phyloP scores from a whole-genome alignment of 2,329 filamentous ascomycete genomes.

The Exophiala phaeomuriformis region DNA sequence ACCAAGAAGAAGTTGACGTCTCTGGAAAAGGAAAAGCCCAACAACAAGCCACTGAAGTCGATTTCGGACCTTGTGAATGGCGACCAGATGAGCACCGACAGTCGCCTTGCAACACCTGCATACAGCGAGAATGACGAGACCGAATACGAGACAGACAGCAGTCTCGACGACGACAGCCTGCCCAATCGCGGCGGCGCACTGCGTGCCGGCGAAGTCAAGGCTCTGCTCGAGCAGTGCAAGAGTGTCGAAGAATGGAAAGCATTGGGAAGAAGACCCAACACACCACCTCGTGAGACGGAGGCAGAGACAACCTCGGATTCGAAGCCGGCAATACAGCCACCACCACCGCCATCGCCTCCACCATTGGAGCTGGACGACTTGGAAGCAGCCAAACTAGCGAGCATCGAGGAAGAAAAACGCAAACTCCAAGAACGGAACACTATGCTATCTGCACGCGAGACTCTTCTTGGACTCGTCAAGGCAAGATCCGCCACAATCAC shows the following conservation, averaged over 20 bases:
- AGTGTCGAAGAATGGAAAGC: conserved; percentile 19
- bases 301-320: neutral
- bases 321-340: conserved; percentile 8
- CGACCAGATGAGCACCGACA: conserved; percentile 16
- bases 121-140: conserved; percentile 29
- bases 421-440: conserved; percentile 33
- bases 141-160: conserved; percentile 29
- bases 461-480: conserved; percentile 38
- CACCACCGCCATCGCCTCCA: no score
- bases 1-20: neutral
- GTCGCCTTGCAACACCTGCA: conserved; percentile 26
- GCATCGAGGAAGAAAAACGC: conserved; percentile 32
- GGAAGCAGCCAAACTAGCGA: conserved; percentile 34
- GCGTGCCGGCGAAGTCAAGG: conserved; percentile 25
- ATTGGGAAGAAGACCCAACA: conserved; percentile 26
- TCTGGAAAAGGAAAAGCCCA: conserved; percentile 1
- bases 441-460: conserved; percentile 38
- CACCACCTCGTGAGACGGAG: conserved; percentile 25
- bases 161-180: conserved; percentile 29
- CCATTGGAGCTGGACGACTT: conserved; percentile 29
- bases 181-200: conserved; percentile 23
- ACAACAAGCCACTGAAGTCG: conserved; percentile 3
- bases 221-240: conserved; percentile 22
- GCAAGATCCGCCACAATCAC: conserved; percentile 37
- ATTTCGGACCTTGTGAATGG: conserved; percentile 9